phyloP scores from a whole-genome alignment of 1,284 basidiomycete genomes.

The Naganishia sp. region DNA sequence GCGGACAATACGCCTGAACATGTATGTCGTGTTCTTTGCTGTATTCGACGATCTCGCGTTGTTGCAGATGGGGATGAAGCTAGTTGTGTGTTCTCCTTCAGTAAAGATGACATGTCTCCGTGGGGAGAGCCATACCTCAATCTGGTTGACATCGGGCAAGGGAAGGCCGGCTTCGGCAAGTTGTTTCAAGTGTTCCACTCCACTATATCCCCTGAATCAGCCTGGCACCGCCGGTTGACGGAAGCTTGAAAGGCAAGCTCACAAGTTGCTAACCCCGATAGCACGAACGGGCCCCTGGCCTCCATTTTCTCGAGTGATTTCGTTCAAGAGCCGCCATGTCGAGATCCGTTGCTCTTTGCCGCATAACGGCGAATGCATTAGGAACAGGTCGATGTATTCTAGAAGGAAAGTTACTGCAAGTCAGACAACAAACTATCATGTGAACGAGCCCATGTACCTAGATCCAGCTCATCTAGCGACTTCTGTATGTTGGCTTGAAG shows the following conservation, averaged over 20 bases:
- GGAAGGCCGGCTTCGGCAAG: slow-evolving; percentile 32
- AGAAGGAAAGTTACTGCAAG: no score
- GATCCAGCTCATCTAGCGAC: slow-evolving; percentile 32
- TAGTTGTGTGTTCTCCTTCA: neutral
- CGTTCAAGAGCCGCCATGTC: slow-evolving; percentile 40
- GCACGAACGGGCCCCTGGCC: slow-evolving; percentile 35
- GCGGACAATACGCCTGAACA: slow-evolving; percentile 37
- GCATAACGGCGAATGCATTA: slow-evolving; percentile 44
- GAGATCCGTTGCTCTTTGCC: slow-evolving; percentile 38
- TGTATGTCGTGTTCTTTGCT: slow-evolving; percentile 30
- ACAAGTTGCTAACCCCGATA: slow-evolving; percentile 35
- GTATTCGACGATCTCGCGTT: slow-evolving; percentile 35
- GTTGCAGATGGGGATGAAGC: slow-evolving; percentile 37
- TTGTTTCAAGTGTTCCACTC: slow-evolving; percentile 32
- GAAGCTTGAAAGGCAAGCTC: neutral
- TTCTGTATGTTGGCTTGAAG: slow-evolving; percentile 34
- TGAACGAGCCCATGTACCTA: slow-evolving; percentile 12
- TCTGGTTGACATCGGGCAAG: slow-evolving; percentile 35
- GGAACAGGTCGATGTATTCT: slow-evolving; percentile 43
- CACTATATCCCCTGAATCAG: slow-evolving; percentile 16
- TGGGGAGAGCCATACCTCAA: slow-evolving; percentile 21
- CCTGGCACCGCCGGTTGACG: neutral
- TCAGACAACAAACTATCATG: neutral
- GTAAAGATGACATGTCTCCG: neutral
- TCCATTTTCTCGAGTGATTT: slow-evolving; percentile 36